Conservation (phyloP, 2,329 filamentous ascomycete genomes). For the Fusarium guadeloupense region DNA sequence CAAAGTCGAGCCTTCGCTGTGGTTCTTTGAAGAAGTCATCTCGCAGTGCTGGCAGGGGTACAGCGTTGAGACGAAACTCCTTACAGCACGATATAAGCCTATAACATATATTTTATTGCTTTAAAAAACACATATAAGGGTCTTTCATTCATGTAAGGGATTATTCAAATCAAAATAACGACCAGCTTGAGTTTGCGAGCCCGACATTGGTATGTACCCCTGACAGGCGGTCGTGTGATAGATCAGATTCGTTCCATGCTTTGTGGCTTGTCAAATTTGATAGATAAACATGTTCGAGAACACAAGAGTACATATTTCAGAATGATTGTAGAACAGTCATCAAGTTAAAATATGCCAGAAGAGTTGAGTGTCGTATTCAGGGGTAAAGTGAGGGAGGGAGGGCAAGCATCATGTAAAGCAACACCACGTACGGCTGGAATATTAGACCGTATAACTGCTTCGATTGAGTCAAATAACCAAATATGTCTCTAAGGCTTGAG, state of each 20-base stretch:
- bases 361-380: neutral
- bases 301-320: neutral
- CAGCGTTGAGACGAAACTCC: no score
- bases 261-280: neutral
- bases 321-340: fast-evolving
- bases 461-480: no score
- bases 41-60: neutral
- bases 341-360: fast-evolving
- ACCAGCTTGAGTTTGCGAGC: neutral
- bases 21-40: neutral
- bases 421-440: neutral
- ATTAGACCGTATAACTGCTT: no score
- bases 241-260: conserved; percentile 1
- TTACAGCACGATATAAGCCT: neutral
- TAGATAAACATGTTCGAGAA: neutral
- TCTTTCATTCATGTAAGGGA: no score
- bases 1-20: neutral
- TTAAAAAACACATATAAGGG: neutral
- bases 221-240: neutral
- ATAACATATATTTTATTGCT: neutral
- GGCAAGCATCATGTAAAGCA: neutral
- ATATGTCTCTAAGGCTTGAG: no score
- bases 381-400: neutral
- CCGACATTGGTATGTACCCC: neutral
- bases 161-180: neutral